Conservation (phyloP, 768 basidiomycete species). For the Hericium alpestre region DNA sequence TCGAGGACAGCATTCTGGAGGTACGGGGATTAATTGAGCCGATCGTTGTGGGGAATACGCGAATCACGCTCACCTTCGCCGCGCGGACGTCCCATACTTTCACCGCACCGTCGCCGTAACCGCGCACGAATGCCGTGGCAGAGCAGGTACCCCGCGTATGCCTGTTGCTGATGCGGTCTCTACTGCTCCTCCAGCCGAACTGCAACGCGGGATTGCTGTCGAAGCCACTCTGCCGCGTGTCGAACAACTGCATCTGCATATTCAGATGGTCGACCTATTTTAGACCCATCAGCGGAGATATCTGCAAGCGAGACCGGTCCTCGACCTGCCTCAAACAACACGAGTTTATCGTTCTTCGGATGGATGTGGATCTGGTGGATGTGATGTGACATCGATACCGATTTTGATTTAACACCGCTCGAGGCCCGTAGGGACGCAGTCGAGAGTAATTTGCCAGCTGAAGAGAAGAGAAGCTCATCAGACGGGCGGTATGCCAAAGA, state of each 20-base stretch:
- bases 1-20: conserved; percentile 27
- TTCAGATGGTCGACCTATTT: conserved; percentile 38
- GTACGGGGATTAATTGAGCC: conserved; percentile 4
- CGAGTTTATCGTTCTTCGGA: conserved; percentile 28
- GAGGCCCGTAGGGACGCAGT: conserved; percentile 29
- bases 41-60: conserved; percentile 8
- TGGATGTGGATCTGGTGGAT: conserved; percentile 38
- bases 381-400: conserved; percentile 26
- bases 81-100: conserved; percentile 43
- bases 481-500: conserved; percentile 30
- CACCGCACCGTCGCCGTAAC: conserved; percentile 33
- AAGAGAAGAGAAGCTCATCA: conserved; percentile 26
- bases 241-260: conserved; percentile 39
- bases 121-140: conserved; percentile 34
- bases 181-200: conserved; percentile 29
- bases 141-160: conserved; percentile 30
- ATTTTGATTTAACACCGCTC: conserved; percentile 16
- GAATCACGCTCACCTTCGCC: conserved; percentile 25
- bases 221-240: conserved; percentile 31
- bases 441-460: conserved; percentile 21
- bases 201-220: conserved; percentile 28
- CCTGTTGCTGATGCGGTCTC: conserved; percentile 10
- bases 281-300: conserved; percentile 9
- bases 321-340: conserved; percentile 36
- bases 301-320: conserved; percentile 4